Conservation (phyloP, 352 stramenopile species). For the Phytophthora sp. region DNA sequence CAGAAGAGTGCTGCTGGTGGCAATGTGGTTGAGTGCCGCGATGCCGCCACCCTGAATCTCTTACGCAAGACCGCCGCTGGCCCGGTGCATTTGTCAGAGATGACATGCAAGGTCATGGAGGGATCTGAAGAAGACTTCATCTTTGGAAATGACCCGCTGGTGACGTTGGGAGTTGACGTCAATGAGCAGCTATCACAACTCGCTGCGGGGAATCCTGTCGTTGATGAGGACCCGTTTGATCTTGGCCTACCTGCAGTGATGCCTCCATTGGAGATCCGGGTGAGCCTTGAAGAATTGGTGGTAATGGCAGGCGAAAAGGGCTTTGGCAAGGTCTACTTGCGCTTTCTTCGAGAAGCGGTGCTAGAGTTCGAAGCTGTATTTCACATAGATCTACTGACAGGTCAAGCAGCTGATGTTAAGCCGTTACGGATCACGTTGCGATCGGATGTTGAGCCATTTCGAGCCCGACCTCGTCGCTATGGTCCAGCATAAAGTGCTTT, state of each 20-base stretch:
- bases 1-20: not conserved
- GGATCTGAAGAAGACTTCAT: conserved; percentile 12
- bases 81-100: not conserved
- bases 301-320: not conserved
- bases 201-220: not conserved
- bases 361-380: conserved; percentile 14
- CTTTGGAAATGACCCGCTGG: conserved; percentile 3
- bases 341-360: not conserved
- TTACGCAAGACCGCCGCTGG: conserved; percentile 11
- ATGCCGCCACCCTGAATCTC: conserved; percentile 1
- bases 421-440: conserved; percentile 1
- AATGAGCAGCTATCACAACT: conserved; percentile 14
- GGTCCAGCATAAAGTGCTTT: not conserved
- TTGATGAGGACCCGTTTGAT: conserved; percentile 11
- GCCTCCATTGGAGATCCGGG: not conserved
- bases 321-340: not conserved
- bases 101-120: conserved; percentile 10
- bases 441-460: not conserved
- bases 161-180: conserved; percentile 8
- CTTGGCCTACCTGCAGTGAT: not conserved
- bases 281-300: not conserved
- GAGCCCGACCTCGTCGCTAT: not conserved
- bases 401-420: conserved; percentile 6
- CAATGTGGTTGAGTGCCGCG: not conserved
- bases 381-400: not conserved